Evolutionary conservation across 2,329 filamentous ascomycete species (phyloP), one percentile per base, ranked within the genome.

Genomic region (Aspergillus candidus): DNA sequence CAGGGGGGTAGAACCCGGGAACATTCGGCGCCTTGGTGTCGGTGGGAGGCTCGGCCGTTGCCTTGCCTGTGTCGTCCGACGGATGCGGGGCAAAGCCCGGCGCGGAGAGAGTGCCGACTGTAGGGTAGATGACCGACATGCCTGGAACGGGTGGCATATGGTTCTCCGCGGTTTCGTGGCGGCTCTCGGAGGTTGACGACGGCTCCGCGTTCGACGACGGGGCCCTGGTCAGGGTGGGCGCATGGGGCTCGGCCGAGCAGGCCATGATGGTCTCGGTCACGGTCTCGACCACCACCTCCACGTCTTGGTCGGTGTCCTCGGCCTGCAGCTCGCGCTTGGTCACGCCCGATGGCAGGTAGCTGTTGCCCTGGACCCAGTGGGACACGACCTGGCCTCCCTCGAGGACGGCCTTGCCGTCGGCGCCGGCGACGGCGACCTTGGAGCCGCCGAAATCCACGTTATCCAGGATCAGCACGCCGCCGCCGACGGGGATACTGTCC

Each of bases 371-470:
- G 15, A 82, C 75, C 78, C 85, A 98, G 4, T 82, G 82, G 2
- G 72, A 64, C 46, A 96, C 75, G 51, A 82, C 78, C 37, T 76
- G 72, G 57, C 85, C 85, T 47, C 88, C 88, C 2, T 73, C 69
- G 27, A 96, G 77, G 35, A 95, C 72, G 4, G 70, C 66, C 35
- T 76, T 72, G 36, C 80, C 82, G 49, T 71, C 73, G 15, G 71
- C 62, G 40, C 72, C 69, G 41, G 79, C 73, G 42, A 97, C 78
- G 29, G 87, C 88, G 17, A 78, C 74, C 6, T 77, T 74, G 42
- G 86, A 80, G 43, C 80, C 82, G 38, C 73, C 72, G 52, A 96
- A 88, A 69, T 96, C 88, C 30, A 94, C 87, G 55, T 96, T 96
- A 70, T 95, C 87, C 10, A 97, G 67, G 53, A 95, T 77, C 36